A percentile compares a stretch with the other conserved stretches of the same genome.
Conservation (phyloP, 805 yeast species). For the Candida anglica region DNA sequence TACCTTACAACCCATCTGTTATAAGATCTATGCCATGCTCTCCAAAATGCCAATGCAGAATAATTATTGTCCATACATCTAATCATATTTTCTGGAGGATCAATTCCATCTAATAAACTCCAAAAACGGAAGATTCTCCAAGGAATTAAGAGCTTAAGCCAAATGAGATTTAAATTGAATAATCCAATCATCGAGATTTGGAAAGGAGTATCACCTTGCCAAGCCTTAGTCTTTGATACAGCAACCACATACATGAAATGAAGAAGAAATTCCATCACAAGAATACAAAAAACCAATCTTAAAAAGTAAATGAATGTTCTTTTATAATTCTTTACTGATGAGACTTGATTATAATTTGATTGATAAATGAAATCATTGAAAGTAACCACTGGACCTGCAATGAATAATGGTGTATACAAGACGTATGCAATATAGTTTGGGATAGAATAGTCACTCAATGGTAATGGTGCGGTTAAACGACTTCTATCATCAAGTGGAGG, state of each 20-base stretch:
- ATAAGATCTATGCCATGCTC: slow-evolving; percentile 97
- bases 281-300: slow-evolving; percentile 66
- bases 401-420: slow-evolving; percentile 81
- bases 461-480: slow-evolving; percentile 62
- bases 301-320: slow-evolving; percentile 59
- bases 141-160: slow-evolving; percentile 90
- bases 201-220: slow-evolving; percentile 86
- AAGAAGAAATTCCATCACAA: slow-evolving; percentile 84
- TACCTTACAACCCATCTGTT: slow-evolving; percentile 89
- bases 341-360: slow-evolving; percentile 46
- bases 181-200: slow-evolving; percentile 93
- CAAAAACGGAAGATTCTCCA: slow-evolving; percentile 95
- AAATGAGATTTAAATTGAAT: slow-evolving; percentile 83
- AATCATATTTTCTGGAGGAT: slow-evolving; percentile 97
- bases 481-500: slow-evolving; percentile 51
- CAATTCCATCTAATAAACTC: slow-evolving; percentile 89
- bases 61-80: slow-evolving; percentile 93
- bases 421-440: slow-evolving; percentile 71
- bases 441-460: slow-evolving; percentile 56
- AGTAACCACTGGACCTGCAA: slow-evolving; percentile 93
- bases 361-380: slow-evolving; percentile 90
- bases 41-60: slow-evolving; percentile 94
- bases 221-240: slow-evolving; percentile 81
- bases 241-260: slow-evolving; percentile 94
- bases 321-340: slow-evolving; percentile 50